These are phyloP conservation scores for Chamaecrista fasciculata DNA, from an alignment of 306 rosid species.

Conservation along the genomic window DNA sequence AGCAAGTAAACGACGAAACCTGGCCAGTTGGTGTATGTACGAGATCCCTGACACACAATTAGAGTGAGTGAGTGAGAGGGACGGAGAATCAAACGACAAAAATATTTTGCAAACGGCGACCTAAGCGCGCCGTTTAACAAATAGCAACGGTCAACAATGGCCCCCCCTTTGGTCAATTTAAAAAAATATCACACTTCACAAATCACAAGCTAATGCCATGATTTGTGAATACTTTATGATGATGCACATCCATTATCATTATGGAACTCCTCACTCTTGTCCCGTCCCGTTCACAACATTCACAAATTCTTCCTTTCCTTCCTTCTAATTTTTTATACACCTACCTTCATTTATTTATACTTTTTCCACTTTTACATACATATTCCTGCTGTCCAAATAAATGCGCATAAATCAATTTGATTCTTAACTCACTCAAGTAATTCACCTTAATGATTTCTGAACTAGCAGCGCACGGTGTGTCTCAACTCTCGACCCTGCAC, in stretches of 20 bases:
- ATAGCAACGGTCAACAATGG: constrained; percentile 46
- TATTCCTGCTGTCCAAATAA: background rate
- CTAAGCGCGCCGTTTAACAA: constrained; percentile 32
- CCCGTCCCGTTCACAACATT: constrained; percentile 60
- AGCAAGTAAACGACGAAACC: constrained; percentile 23
- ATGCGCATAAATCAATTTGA: background rate
- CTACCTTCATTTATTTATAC: background rate
- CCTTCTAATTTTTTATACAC: background rate
- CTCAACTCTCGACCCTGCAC: no score
- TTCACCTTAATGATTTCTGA: background rate
- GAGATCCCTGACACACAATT: background rate
- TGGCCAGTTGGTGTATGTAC: background rate
- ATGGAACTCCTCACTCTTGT: constrained; percentile 43
- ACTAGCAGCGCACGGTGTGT: background rate
- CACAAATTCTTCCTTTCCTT: background rate
- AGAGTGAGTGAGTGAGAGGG: background rate
- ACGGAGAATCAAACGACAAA: background rate
- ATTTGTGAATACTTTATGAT: constrained; percentile 40
- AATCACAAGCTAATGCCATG: constrained; percentile 27
- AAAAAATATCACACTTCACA: background rate
- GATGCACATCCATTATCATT: constrained; percentile 43
- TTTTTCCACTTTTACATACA: background rate
- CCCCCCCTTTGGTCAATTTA: background rate
- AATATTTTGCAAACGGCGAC: constrained; percentile 12
- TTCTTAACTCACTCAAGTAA: background rate